Conservation (phyloP, 2,329 filamentous ascomycete genomes). For the Stenocarpella maydis region DNA sequence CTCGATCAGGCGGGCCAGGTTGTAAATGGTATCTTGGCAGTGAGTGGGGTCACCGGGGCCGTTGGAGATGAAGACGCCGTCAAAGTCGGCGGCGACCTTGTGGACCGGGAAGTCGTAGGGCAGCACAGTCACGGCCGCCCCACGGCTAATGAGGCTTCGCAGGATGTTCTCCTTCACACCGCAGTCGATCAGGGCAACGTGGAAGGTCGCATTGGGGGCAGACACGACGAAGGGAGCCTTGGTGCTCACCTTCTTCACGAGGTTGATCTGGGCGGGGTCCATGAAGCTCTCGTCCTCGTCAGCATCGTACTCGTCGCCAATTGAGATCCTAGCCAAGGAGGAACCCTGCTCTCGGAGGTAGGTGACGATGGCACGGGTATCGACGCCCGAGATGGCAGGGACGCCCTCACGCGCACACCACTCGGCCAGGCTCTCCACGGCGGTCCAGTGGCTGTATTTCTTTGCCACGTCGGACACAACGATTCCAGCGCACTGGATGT, state of each 20-base stretch:
- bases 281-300: constrained; percentile 97
- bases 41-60: constrained; percentile 98
- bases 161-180: constrained; percentile 99
- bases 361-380: constrained; percentile 96
- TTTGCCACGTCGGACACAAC: constrained; percentile 94
- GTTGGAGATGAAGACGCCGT: constrained; percentile 99
- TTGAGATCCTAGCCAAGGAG: constrained; percentile 90
- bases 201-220: constrained; percentile 81
- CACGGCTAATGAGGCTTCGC: constrained; percentile 89
- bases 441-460: constrained; percentile 98
- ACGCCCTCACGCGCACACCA: constrained; percentile 98
- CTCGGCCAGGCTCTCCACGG: constrained; percentile 88
- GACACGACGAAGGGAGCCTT: constrained; percentile 97
- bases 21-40: constrained; percentile 93
- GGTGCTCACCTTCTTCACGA: constrained; percentile 95
- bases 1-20: constrained; percentile 90
- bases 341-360: constrained; percentile 96
- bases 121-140: constrained; percentile 92
- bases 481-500: constrained; percentile 95
- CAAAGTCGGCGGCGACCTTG: constrained; percentile 97
- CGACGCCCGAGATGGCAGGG: constrained; percentile 94
- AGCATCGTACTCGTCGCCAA: constrained; percentile 97
- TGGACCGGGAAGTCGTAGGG: constrained; percentile 97
- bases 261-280: constrained; percentile 95
- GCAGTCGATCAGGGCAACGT: constrained; percentile 95